Evolutionary conservation across 202 grass and related monocot genomes (phyloP).

Genomic region (Schoenoplectus triqueter): DNA sequence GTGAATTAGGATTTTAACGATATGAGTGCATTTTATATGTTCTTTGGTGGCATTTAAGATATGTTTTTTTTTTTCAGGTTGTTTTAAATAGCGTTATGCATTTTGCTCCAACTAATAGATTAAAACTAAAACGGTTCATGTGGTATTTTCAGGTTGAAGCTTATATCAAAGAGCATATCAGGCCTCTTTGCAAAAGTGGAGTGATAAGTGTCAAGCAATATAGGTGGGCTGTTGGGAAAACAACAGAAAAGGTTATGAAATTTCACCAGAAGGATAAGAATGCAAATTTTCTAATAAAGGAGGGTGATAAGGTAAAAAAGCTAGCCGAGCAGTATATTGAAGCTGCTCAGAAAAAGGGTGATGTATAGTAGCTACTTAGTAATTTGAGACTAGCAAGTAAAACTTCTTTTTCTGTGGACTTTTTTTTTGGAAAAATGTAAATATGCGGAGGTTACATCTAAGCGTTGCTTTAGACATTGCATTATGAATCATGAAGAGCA

Average conservation of each 20-base stretch:
- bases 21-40: not conserved
- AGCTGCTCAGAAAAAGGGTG: conserved; percentile 60
- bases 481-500: not conserved
- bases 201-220: conserved; percentile 80
- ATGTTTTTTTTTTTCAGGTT: not conserved
- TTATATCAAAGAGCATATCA: conserved; percentile 90
- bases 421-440: not conserved
- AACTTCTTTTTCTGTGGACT: not conserved
- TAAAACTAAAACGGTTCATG: not conserved
- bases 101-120: not conserved
- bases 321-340: conserved; percentile 87
- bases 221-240: conserved; percentile 64
- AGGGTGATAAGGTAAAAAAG: conserved; percentile 89
- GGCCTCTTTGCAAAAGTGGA: conserved; percentile 90
- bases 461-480: not conserved
- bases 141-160: conserved; percentile 61
- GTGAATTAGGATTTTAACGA: not conserved
- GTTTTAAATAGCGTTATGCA: not conserved
- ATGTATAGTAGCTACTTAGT: conserved; percentile 31
- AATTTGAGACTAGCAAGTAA: not conserved
- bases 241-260: conserved; percentile 82
- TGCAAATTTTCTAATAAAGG: conserved; percentile 90
- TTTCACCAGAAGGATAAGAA: conserved; percentile 66
- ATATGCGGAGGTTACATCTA: not conserved
- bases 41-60: not conserved